phyloP scores from a whole-genome alignment of 1,139 yeast genomes.

The Debaryomyces coudertii region DNA sequence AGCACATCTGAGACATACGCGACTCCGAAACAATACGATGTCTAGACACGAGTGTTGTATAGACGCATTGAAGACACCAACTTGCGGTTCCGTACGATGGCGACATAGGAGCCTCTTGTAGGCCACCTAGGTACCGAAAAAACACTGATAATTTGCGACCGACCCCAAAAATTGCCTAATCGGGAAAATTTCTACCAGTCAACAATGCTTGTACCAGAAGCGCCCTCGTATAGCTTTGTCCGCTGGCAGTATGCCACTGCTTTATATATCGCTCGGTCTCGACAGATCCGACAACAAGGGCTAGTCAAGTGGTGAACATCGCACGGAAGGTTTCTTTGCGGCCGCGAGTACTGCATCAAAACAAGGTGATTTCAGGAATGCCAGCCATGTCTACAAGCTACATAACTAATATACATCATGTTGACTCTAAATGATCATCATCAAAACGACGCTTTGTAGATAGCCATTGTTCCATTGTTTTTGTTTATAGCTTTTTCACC shows the following conservation, averaged over 20 bases:
- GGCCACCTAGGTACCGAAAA: too few species aligned
- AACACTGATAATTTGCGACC: too few species aligned
- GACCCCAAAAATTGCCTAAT: neutral
- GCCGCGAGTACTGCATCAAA: constrained; percentile 3
- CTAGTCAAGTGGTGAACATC: too few species aligned
- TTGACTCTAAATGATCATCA: neutral
- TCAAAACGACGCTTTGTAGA: neutral
- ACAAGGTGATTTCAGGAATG: neutral
- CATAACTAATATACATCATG: too few species aligned
- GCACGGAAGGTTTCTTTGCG: neutral
- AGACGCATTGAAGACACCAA: too few species aligned
- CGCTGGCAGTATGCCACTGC: neutral
- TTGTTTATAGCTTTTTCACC: neutral
- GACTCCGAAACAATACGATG: too few species aligned
- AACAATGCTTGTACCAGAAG: neutral
- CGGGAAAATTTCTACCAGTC: neutral
- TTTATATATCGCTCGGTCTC: too few species aligned
- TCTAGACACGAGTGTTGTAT: too few species aligned
- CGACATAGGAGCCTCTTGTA: too few species aligned
- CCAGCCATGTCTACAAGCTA: constrained; percentile 1
- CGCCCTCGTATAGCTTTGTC: neutral
- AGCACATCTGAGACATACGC: too few species aligned
- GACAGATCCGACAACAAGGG: too few species aligned
- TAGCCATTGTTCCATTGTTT: neutral
- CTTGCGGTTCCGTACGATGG: too few species aligned